A percentile compares a stretch with the other conserved stretches of the same genome.
These are phyloP conservation scores for Globisporangium spinosum DNA, from an alignment of 352 stramenopile genomes.

Conservation along the genomic window DNA sequence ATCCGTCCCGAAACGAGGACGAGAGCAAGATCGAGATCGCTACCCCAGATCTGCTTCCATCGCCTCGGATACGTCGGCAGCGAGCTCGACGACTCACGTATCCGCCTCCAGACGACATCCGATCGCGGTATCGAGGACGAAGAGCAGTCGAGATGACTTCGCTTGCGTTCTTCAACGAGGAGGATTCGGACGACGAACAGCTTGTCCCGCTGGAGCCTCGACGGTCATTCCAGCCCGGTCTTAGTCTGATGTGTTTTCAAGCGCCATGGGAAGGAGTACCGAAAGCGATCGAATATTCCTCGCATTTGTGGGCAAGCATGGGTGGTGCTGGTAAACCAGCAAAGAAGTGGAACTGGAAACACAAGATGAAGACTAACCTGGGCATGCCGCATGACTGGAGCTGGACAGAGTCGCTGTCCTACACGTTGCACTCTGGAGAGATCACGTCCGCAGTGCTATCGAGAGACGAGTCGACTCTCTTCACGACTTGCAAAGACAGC, in stretches of 20 bases:
- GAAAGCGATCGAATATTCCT: constrained; percentile 29
- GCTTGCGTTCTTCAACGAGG: constrained; percentile 24
- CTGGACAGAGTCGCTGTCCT: constrained; percentile 45
- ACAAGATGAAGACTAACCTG: constrained; percentile 33
- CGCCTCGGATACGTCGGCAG: constrained; percentile 26
- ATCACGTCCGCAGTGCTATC: constrained; percentile 63
- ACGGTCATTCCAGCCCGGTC: constrained; percentile 15
- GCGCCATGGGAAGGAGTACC: constrained; percentile 35
- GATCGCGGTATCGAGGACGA: constrained; percentile 14
- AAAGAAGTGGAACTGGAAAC: constrained; percentile 59
- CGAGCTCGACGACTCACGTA: constrained; percentile 22
- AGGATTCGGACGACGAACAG: constrained; percentile 37
- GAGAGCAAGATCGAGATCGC: constrained; percentile 53
- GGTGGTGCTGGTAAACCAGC: constrained; percentile 29
- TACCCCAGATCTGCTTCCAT: constrained; percentile 37
- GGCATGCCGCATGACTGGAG: constrained; percentile 30
- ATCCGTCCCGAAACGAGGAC: constrained; percentile 65
- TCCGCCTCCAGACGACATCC: constrained; percentile 9
- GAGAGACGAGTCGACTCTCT: constrained; percentile 42
- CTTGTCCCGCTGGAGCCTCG: constrained; percentile 4
- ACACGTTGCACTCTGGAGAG: constrained; percentile 50
- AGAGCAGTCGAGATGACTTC: constrained; percentile 26
- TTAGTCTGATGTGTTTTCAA: constrained; percentile 47
- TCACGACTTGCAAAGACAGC: constrained; percentile 69
- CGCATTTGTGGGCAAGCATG: constrained; percentile 31